A percentile compares a stretch with the other conserved stretches of the same genome.
phyloP scores from a whole-genome alignment of 331 rosid species.

The Dryas integrifolia region DNA sequence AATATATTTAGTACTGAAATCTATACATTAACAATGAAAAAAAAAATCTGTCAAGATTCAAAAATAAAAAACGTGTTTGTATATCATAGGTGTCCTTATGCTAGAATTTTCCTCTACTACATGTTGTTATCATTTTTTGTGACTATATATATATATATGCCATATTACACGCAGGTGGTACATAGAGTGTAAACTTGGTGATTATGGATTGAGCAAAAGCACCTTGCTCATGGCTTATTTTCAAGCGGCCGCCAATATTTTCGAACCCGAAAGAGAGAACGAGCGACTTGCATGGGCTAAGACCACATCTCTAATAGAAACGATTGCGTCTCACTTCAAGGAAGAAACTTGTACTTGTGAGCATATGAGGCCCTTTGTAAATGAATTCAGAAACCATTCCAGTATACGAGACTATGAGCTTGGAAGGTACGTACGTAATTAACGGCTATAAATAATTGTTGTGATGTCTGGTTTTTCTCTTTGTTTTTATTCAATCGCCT shows the following conservation, averaged over 20 bases:
- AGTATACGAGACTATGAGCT: slow-evolving; percentile 21
- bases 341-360: slow-evolving; percentile 20
- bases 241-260: slow-evolving; percentile 65
- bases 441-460: not conserved
- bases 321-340: slow-evolving; percentile 43
- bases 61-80: too few relatives aligned
- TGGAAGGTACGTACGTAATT: slow-evolving; percentile 38
- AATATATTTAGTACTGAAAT: too few relatives aligned
- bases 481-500: not conserved
- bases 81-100: too few relatives aligned
- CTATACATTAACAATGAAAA: too few relatives aligned
- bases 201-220: slow-evolving; percentile 57
- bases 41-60: too few relatives aligned
- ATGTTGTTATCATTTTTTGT: too few relatives aligned
- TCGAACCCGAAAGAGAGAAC: slow-evolving; percentile 65
- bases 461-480: not conserved
- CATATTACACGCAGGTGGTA: slow-evolving; percentile 58
- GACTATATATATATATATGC: too few relatives aligned
- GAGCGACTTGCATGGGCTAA: slow-evolving; percentile 84
- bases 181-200: slow-evolving; percentile 52
- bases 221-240: slow-evolving; percentile 60
- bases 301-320: slow-evolving; percentile 46
- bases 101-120: too few relatives aligned
- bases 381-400: slow-evolving; percentile 34
- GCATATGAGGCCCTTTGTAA: slow-evolving; percentile 42